Percentiles rank a stretch among this genome's conserved stretches.
Evolutionary conservation across 257 asterid genomes (phyloP).

Genomic region (Solanum lycopersicoides): DNA sequence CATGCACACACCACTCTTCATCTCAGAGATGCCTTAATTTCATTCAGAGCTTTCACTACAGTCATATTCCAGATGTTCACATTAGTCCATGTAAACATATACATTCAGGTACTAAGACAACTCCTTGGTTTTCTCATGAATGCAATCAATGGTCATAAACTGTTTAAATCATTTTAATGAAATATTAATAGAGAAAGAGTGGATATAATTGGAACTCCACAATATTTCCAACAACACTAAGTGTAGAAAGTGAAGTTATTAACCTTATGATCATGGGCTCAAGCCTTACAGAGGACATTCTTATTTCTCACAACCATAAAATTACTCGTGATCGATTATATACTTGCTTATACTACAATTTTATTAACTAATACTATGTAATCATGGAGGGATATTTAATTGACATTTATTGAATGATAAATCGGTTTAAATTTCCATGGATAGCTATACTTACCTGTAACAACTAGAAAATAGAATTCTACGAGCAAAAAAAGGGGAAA

Average conservation of each 20-base stretch:
- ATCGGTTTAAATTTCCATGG: too few species aligned
- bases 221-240: neutral
- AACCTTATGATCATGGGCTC: neutral
- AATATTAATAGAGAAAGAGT: neutral
- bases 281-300: neutral
- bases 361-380: neutral
- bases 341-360: neutral
- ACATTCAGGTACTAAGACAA: neutral
- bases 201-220: neutral
- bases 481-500: too few species aligned
- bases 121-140: neutral
- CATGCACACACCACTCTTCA: conserved; percentile 99
- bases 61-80: neutral
- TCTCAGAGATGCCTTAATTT: conserved; percentile 66
- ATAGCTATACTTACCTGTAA: too few species aligned
- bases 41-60: conserved; percentile 42
- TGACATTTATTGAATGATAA: too few species aligned
- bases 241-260: neutral
- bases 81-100: neutral
- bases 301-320: neutral
- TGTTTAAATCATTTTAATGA: neutral
- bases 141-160: neutral
- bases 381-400: too few species aligned
- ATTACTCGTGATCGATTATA: neutral
- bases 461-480: too few species aligned